Base-by-base conservation (phyloP, 306 rosid genomes). In the Cicer judaicum region DNA sequence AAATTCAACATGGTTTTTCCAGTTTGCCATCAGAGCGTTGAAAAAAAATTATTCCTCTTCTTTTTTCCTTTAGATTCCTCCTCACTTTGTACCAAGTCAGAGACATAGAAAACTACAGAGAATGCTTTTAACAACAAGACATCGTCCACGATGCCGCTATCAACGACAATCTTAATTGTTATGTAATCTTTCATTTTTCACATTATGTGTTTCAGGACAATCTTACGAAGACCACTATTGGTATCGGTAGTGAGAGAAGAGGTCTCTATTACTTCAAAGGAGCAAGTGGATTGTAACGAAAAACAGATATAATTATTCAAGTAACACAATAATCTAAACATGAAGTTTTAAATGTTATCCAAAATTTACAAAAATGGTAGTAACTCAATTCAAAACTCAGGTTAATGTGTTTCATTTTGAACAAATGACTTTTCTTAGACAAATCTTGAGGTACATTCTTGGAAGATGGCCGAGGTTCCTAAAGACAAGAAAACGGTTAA, bases 201-300 rank as follows among this genome's bases (percentile, higher is more conserved):
- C 41, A 57, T 19, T 54, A 11, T 8, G 64, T 57, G 40, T 57
- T 57, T 56, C 63, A 56, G 1, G 63, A 56, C 40, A 56, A 56
- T 56, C 63, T 56, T 21, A 56, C 36, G 63, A 19, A 21, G 40
- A 56, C 10, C 7, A 56, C 39, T 14, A 56, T 56, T 56, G 63
- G 39, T 5, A 10, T 56, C 21, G 40, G 40, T 56, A 56, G 24
- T 2, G 40, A 56, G 63, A 56, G 63, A 55, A n/a, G 38, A 38
- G 14, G 63, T 56, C 63, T 56, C n/a, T 21, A 56, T 21, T 54
- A 15, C 34, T 54, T 54, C 11, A 5, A 54, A 54, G 34, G 60
- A 12, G 12, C 11, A 54, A 18, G 13, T 7, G 61, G 16, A 54
- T 54, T 16, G 7, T 5, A 18, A 54, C 36, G 0, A 18, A 54